Conservation (phyloP, 805 yeast genomes). For the Dipodascus geniculatus region DNA sequence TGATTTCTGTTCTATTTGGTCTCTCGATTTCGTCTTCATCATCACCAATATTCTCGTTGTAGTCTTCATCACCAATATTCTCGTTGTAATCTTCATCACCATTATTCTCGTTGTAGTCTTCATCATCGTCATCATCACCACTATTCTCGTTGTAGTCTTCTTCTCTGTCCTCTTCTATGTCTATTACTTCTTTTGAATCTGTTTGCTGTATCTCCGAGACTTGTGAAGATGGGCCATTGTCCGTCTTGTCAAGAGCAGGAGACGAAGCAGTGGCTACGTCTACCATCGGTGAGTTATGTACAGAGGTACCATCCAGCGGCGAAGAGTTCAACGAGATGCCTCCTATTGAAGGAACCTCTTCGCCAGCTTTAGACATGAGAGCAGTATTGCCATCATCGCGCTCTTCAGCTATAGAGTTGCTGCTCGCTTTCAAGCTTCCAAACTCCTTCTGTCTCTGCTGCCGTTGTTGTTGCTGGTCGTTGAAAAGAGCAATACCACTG, state of each 20-base stretch:
- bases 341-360: neutral
- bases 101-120: neutral
- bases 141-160: neutral
- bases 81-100: neutral
- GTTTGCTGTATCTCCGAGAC: too few relatives aligned
- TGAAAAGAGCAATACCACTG: neutral
- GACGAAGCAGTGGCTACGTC: neutral
- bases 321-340: neutral
- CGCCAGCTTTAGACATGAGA: too few relatives aligned
- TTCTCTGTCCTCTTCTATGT: too few relatives aligned
- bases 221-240: too few relatives aligned
- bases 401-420: neutral
- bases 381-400: too few relatives aligned
- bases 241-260: too few relatives aligned
- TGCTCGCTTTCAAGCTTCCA: neutral
- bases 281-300: neutral
- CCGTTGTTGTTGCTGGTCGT: neutral
- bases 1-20: neutral
- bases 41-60: neutral
- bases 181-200: too few relatives aligned
- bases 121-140: too few relatives aligned
- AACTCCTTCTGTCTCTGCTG: neutral
- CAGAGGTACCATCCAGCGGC: neutral
- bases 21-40: neutral
- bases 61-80: neutral